These are phyloP conservation scores for Petunia axillaris DNA, from an alignment of 257 asterid species.

Conservation along the genomic window DNA sequence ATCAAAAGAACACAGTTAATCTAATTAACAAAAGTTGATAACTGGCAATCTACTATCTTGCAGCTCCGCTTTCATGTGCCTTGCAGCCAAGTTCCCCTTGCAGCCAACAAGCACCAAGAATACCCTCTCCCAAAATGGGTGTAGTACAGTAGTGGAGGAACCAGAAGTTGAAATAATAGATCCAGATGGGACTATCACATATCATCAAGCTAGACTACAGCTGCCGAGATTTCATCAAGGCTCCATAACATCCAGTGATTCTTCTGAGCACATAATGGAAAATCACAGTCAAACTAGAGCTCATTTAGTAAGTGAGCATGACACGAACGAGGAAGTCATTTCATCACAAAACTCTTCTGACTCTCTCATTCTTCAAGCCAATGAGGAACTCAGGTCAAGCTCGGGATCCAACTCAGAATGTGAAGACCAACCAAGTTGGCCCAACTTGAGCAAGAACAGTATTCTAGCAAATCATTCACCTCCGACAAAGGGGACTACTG, in stretches of 20 bases:
- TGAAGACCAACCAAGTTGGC: slow-evolving; percentile 52
- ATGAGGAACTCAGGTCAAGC: slow-evolving; percentile 48
- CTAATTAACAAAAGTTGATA: neutral
- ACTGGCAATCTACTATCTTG: slow-evolving; percentile 28
- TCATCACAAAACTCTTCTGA: slow-evolving; percentile 86
- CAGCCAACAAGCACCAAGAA: slow-evolving; percentile 36
- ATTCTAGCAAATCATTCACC: slow-evolving; percentile 37
- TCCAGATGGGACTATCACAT: slow-evolving; percentile 65
- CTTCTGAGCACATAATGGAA: slow-evolving; percentile 38
- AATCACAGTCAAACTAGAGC: slow-evolving; percentile 36
- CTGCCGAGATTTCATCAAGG: slow-evolving; percentile 46
- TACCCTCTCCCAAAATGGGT: slow-evolving; percentile 33
- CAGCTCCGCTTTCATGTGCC: slow-evolving; percentile 96
- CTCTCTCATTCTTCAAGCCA: slow-evolving; percentile 60
- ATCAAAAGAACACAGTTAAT: slow-evolving; percentile 19
- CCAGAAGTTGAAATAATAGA: slow-evolving; percentile 60
- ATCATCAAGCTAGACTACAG: slow-evolving; percentile 41
- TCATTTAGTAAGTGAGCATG: slow-evolving; percentile 36
- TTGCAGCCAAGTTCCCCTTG: slow-evolving; percentile 81
- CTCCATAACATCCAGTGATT: slow-evolving; percentile 47
- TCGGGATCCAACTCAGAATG: slow-evolving; percentile 58
- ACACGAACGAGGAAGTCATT: slow-evolving; percentile 57
- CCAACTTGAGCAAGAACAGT: slow-evolving; percentile 43
- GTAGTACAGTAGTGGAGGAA: slow-evolving; percentile 48
- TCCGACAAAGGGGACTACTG: slow-evolving; percentile 40